A percentile compares a stretch with the other conserved stretches of the same genome.
phyloP scores from a whole-genome alignment of 2,329 filamentous ascomycete species.

The Aspergillus sp. region DNA sequence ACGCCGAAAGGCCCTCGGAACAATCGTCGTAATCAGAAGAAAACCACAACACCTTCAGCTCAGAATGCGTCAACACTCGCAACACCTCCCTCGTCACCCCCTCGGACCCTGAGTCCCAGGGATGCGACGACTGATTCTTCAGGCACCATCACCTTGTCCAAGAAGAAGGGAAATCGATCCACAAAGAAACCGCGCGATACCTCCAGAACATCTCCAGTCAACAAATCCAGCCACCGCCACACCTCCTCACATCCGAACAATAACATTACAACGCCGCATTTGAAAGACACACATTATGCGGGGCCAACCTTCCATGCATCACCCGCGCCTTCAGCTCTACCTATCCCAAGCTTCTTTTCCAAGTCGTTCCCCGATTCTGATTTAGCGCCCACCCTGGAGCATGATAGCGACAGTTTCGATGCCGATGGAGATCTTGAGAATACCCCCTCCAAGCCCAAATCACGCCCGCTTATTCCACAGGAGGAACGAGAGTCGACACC shows the following conservation, averaged over 20 bases:
- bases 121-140: constrained; percentile 31
- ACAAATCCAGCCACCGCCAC: constrained; percentile 30
- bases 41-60: constrained; percentile 31
- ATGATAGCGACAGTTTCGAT: constrained; percentile 42
- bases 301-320: constrained; percentile 94
- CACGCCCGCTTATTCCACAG: constrained; percentile 32
- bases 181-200: constrained; percentile 36
- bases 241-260: constrained; percentile 33
- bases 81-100: constrained; percentile 40
- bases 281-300: constrained; percentile 62
- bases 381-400: constrained; percentile 33
- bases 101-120: constrained; percentile 32
- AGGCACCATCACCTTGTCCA: constrained; percentile 28
- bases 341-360: constrained; percentile 84
- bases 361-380: constrained; percentile 69
- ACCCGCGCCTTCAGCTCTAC: constrained; percentile 83
- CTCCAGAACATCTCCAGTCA: constrained; percentile 26
- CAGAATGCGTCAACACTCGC: constrained; percentile 29
- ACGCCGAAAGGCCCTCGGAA: constrained; percentile 42
- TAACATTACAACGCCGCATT: constrained; percentile 42
- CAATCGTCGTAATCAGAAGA: constrained; percentile 37
- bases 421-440: constrained; percentile 34
- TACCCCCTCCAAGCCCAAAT: constrained; percentile 47
- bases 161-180: constrained; percentile 38
- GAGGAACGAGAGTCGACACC: constrained; percentile 65